A percentile compares a stretch with the other conserved stretches of the same genome.
Conservation (phyloP, 495 filamentous ascomycete genomes). For the Talaromyces borbonicus region DNA sequence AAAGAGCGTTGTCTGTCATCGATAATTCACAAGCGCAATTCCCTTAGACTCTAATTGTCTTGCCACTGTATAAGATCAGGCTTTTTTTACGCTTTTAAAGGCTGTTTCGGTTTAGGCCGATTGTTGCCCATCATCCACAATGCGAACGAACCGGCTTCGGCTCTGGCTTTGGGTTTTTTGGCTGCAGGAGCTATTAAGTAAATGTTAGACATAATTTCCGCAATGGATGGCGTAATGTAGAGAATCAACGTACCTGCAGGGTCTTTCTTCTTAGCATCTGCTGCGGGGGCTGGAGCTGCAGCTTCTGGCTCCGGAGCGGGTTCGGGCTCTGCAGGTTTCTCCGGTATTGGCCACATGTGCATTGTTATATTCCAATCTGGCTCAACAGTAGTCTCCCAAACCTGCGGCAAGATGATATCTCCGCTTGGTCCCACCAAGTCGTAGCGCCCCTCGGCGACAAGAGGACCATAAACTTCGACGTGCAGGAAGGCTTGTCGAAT, state of each 20-base stretch:
- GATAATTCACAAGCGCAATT: constrained; percentile 14
- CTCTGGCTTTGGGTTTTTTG: constrained; percentile 23
- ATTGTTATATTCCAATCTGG: constrained; percentile 87
- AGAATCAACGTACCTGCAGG: constrained; percentile 16
- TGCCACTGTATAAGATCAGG: constrained; percentile 18
- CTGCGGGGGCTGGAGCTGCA: constrained; percentile 14
- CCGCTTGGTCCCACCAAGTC: constrained; percentile 75
- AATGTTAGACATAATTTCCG: constrained; percentile 3
- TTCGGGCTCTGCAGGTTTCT: constrained; percentile 38
- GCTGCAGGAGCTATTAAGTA: constrained; percentile 11
- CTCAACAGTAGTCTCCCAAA: constrained; percentile 79
- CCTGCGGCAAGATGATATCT: constrained; percentile 77
- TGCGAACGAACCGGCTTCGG: constrained; percentile 26
- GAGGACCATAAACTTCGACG: constrained; percentile 70
- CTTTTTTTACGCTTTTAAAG: constrained; percentile 31
- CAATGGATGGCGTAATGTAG: not conserved
- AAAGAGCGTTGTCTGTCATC: not conserved
- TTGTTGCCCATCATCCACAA: constrained; percentile 33
- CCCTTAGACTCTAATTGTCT: constrained; percentile 11
- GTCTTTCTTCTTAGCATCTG: constrained; percentile 27
- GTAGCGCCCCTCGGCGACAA: constrained; percentile 78
- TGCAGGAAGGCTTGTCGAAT: constrained; percentile 84
- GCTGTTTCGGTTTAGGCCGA: constrained; percentile 19
- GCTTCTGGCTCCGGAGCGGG: constrained; percentile 22
- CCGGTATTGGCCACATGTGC: constrained; percentile 94